These are phyloP conservation scores for Cryptosporidium ryanae DNA, from an alignment of 169 alveolate genomes.

Conservation along the genomic window DNA sequence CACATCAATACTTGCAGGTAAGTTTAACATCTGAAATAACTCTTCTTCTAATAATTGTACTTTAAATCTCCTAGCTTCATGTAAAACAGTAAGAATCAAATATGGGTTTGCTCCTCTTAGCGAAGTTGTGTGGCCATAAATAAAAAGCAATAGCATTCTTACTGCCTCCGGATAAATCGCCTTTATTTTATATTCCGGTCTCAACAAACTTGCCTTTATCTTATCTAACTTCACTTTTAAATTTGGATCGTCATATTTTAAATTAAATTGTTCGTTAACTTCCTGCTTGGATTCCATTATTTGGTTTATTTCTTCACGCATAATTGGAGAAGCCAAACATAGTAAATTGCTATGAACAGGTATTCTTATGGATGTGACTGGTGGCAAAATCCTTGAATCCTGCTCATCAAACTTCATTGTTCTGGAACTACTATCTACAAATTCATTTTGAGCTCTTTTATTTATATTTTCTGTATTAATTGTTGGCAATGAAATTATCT, in stretches of 20 bases:
- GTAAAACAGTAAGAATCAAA: constrained; percentile 50
- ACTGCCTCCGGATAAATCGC: constrained; percentile 75
- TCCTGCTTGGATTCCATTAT: constrained; percentile 71
- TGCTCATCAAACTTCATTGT: not conserved
- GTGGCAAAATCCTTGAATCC: constrained; percentile 46
- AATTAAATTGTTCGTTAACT: constrained; percentile 56
- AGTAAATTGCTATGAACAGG: constrained; percentile 68
- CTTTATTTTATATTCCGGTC: constrained; percentile 72
- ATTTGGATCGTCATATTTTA: constrained; percentile 38
- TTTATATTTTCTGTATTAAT: constrained; percentile 35
- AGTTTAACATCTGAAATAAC: constrained; percentile 62
- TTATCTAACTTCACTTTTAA: constrained; percentile 37
- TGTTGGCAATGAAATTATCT: constrained; percentile 39
- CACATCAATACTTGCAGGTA: constrained; percentile 55
- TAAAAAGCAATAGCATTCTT: constrained; percentile 51
- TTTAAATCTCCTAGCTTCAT: constrained; percentile 74
- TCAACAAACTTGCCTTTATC: constrained; percentile 55
- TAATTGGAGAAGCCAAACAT: constrained; percentile 68
- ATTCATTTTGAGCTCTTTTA: constrained; percentile 61
- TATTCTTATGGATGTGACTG: constrained; percentile 60
- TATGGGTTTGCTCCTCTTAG: constrained; percentile 72
- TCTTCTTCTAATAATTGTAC: constrained; percentile 64
- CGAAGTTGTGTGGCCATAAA: constrained; percentile 71
- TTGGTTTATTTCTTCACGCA: constrained; percentile 74
- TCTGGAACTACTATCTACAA: constrained; percentile 22